Conservation (phyloP, 139 green algal genomes). For the Volvox reticuliferus region DNA sequence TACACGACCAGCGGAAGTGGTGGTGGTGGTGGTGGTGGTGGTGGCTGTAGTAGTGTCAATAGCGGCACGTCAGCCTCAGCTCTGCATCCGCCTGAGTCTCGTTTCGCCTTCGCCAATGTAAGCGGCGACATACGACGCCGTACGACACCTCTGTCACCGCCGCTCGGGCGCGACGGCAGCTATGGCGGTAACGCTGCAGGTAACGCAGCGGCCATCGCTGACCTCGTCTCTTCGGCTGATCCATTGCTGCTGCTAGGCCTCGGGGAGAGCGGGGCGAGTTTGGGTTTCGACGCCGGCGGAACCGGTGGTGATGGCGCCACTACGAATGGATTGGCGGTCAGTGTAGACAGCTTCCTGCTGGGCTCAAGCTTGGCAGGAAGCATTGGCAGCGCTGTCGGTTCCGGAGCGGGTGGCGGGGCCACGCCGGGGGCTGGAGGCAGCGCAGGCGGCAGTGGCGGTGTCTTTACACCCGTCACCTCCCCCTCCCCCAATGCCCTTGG, state of each 20-base stretch:
- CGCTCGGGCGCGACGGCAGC: background rate
- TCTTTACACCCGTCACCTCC: background rate
- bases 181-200: background rate
- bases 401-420: background rate
- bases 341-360: background rate
- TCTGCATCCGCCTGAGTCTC: slow-evolving; percentile 16
- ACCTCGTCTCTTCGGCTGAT: background rate
- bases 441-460: background rate
- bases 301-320: background rate
- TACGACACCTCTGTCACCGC: no score
- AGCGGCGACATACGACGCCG: background rate
- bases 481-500: background rate
- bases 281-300: background rate
- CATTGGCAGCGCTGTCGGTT: background rate
- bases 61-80: background rate
- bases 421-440: background rate
- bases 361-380: background rate
- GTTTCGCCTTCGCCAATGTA: slow-evolving; percentile 31
- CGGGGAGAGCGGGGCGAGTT: background rate
- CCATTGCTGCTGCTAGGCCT: slow-evolving; percentile 25
- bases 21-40: no score
- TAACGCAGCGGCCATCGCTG: background rate
- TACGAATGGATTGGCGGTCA: background rate
- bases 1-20: background rate
- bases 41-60: no score